These are phyloP conservation scores for Collybiopsis luxurians DNA, from an alignment of 768 basidiomycete species.

Conservation along the genomic window DNA sequence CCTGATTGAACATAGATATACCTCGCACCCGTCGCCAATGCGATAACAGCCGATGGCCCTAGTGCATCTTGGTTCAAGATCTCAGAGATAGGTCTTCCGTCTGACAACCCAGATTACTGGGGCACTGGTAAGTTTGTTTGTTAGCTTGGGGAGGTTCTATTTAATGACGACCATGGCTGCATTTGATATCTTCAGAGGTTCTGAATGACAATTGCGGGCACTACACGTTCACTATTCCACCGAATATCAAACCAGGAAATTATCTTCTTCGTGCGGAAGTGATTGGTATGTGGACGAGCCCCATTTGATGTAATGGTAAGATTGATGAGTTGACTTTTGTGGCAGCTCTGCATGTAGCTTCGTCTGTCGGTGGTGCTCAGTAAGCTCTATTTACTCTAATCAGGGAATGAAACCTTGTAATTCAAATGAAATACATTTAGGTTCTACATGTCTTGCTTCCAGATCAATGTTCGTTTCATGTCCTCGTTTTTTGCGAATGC, in stretches of 20 bases:
- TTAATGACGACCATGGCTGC: not conserved
- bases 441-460: conserved; percentile 47
- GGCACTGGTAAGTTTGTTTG: conserved; percentile 26
- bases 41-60: conserved; percentile 41
- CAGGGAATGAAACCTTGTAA: too few relatives aligned
- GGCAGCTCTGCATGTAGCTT: conserved; percentile 42
- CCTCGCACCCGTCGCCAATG: conserved; percentile 46
- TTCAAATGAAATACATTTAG: conserved; percentile 8
- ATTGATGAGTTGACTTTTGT: not conserved
- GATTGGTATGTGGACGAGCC: conserved; percentile 32
- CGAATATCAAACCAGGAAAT: conserved; percentile 38
- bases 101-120: conserved; percentile 47
- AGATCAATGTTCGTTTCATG: conserved; percentile 29
- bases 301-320: too few relatives aligned
- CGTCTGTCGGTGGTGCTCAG: conserved; percentile 35
- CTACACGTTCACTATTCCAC: conserved; percentile 46
- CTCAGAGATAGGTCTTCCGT: conserved; percentile 44
- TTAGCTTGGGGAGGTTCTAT: not conserved
- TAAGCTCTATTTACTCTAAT: conserved; percentile 16
- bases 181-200: conserved; percentile 21
- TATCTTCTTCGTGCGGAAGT: conserved; percentile 47
- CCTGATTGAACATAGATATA: conserved; percentile 28
- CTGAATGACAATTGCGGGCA: conserved; percentile 52
- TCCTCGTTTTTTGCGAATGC: too few relatives aligned
- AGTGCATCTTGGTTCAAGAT: conserved; percentile 51